These are phyloP conservation scores for Senecio squalidus DNA, from an alignment of 140 eudicot genomes.

Conservation along the genomic window DNA sequence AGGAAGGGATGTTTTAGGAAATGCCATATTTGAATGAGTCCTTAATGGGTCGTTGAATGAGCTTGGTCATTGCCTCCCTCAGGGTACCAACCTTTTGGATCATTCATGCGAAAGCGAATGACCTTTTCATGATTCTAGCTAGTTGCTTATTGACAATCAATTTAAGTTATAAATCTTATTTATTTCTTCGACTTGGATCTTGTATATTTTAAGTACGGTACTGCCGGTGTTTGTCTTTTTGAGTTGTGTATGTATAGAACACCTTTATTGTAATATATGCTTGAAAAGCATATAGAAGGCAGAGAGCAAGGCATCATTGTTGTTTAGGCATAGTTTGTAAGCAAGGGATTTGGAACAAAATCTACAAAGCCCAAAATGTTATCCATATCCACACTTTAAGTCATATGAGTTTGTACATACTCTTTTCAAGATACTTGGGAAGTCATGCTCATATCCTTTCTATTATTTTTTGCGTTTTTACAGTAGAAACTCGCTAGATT, in stretches of 20 bases:
- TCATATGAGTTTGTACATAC: constrained; percentile 5
- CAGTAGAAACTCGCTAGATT: no score
- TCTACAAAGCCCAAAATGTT: constrained; percentile 6
- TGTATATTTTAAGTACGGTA: constrained; percentile 1
- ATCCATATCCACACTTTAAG: background rate
- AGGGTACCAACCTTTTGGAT: no score
- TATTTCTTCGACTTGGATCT: background rate
- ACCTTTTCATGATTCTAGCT: background rate
- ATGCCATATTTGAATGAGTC: no score
- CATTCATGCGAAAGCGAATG: no score
- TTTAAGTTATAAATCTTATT: background rate
- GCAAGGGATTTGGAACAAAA: constrained; percentile 35
- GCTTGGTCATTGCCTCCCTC: no score
- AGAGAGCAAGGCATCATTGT: background rate
- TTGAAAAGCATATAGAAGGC: constrained; percentile 10
- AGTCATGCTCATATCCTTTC: no score
- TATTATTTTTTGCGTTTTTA: no score
- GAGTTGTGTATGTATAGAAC: constrained; percentile 1
- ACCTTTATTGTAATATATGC: background rate
- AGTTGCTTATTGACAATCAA: background rate
- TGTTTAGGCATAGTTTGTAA: constrained; percentile 16
- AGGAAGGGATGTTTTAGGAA: no score
- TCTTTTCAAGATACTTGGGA: constrained; percentile 26
- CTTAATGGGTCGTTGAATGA: no score
- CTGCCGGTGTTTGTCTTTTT: background rate